These are phyloP conservation scores for Wickerhamomyces tratensis DNA, from an alignment of 805 yeast genomes.

Conservation along the genomic window DNA sequence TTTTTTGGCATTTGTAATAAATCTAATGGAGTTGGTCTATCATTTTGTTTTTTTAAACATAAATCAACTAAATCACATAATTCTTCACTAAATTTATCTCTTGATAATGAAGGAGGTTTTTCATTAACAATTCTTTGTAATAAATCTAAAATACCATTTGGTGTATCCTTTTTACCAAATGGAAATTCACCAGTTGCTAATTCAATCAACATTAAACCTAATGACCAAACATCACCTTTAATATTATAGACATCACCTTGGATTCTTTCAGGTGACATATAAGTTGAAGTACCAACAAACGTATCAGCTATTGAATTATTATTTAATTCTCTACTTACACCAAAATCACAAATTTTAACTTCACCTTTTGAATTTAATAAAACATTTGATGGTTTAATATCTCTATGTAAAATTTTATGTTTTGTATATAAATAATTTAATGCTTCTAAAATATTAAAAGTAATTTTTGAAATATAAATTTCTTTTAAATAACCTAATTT, in stretches of 20 bases:
- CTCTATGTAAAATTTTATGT: conserved; percentile 89
- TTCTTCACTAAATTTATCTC: conserved; percentile 26
- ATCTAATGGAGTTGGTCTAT: conserved; percentile 67
- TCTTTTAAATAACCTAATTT: conserved; percentile 58
- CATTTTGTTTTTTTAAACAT: conserved; percentile 61
- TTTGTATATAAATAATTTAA: conserved; percentile 70
- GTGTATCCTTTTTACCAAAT: conserved; percentile 53
- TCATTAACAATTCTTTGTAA: conserved; percentile 92
- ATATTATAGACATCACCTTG: conserved; percentile 91
- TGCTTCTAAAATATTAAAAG: conserved; percentile 72
- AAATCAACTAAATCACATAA: conserved; percentile 62
- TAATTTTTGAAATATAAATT: conserved; percentile 59
- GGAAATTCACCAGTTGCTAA: conserved; percentile 81
- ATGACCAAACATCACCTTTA: conserved; percentile 97
- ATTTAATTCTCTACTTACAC: conserved; percentile 85
- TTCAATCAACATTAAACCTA: conserved; percentile 85
- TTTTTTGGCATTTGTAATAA: conserved; percentile 34
- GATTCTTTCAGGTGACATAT: conserved; percentile 96
- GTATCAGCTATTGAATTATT: conserved; percentile 90
- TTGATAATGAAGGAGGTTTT: conserved; percentile 68
- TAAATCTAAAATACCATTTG: conserved; percentile 84
- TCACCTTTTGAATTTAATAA: conserved; percentile 79
- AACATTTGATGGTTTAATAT: conserved; percentile 92
- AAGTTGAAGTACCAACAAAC: conserved; percentile 95
- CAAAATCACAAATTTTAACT: conserved; percentile 91